Conservation (phyloP, 2,329 filamentous ascomycete genomes). For the Coleophoma cylindrospora region DNA sequence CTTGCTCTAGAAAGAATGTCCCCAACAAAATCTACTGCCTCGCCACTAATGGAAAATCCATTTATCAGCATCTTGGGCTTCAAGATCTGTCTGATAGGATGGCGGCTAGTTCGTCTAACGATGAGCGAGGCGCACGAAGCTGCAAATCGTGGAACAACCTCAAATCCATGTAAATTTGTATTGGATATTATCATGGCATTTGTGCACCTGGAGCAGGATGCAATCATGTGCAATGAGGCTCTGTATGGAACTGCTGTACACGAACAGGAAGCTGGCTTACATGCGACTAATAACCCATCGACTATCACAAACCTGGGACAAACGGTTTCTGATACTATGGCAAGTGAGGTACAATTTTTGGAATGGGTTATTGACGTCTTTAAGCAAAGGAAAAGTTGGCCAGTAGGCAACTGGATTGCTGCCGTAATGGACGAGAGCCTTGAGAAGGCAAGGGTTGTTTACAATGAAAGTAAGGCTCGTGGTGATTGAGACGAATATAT, state of each 20-base stretch:
- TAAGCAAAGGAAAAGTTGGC: constrained; percentile 5
- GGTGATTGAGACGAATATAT: no score
- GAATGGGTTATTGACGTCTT: constrained; percentile 6
- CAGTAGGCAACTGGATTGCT: constrained; percentile 4
- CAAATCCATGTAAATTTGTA: constrained; percentile 7
- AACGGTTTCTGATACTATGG: background rate
- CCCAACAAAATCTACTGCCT: background rate
- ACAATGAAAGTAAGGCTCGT: background rate
- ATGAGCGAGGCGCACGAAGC: constrained; percentile 2
- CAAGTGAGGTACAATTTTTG: constrained; percentile 1
- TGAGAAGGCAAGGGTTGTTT: background rate
- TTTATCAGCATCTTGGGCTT: constrained; percentile 6
- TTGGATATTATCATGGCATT: constrained; percentile 5
- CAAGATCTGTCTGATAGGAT: constrained; percentile 7
- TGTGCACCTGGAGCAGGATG: background rate
- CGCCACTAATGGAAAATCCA: constrained; percentile 1
- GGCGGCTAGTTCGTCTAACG: constrained; percentile 5
- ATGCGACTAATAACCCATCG: no score
- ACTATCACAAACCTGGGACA: no score
- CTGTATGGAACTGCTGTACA: no score
- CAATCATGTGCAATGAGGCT: background rate
- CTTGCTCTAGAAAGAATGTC: constrained; percentile 4
- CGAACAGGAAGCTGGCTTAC: no score
- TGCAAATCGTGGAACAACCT: background rate
- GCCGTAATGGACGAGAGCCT: constrained; percentile 7